phyloP scores from a whole-genome alignment of 257 asterid genomes.

The Rauvolfia tetraphylla region DNA sequence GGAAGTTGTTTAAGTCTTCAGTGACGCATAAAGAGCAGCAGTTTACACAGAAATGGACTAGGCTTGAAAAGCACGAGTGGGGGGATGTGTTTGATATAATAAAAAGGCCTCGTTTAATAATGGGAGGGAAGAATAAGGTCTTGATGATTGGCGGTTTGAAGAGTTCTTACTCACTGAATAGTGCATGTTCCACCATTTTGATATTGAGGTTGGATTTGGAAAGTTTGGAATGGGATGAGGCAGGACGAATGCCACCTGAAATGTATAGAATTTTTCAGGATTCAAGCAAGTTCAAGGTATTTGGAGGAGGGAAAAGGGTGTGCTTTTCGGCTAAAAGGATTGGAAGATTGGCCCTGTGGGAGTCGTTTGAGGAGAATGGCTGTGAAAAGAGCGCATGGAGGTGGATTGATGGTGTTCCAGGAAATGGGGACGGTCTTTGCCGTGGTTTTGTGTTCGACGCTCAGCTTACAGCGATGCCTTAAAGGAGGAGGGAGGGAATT shows the following conservation, averaged over 20 bases:
- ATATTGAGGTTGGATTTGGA: conserved; percentile 83
- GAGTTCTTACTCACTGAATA: conserved; percentile 68
- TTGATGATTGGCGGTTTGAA: conserved; percentile 84
- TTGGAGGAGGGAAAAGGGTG: conserved; percentile 82
- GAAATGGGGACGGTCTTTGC: conserved; percentile 81
- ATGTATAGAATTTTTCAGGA: conserved; percentile 76
- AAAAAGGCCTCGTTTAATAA: conserved; percentile 75
- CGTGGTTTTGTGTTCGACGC: conserved; percentile 86
- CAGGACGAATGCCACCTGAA: conserved; percentile 83
- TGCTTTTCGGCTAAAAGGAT: conserved; percentile 91
- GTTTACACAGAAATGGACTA: conserved; percentile 62
- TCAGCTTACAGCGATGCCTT: conserved; percentile 57
- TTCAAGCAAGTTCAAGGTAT: conserved; percentile 92
- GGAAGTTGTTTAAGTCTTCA: conserved; percentile 68
- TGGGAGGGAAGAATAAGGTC: conserved; percentile 56
- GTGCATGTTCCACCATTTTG: conserved; percentile 76
- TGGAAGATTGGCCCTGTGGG: conserved; percentile 79
- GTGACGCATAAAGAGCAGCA: conserved; percentile 23
- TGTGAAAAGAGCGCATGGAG: conserved; percentile 66
- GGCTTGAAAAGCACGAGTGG: conserved; percentile 81
- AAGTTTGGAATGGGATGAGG: conserved; percentile 92
- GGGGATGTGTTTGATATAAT: conserved; percentile 84
- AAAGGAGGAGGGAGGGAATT: conserved; percentile 12
- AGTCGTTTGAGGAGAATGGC: conserved; percentile 42
- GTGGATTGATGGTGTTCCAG: conserved; percentile 81